Evolutionary conservation across 108 stramenopile species (phyloP), one percentile per base, ranked within the genome.

Genomic region (Fragilaria radians): DNA sequence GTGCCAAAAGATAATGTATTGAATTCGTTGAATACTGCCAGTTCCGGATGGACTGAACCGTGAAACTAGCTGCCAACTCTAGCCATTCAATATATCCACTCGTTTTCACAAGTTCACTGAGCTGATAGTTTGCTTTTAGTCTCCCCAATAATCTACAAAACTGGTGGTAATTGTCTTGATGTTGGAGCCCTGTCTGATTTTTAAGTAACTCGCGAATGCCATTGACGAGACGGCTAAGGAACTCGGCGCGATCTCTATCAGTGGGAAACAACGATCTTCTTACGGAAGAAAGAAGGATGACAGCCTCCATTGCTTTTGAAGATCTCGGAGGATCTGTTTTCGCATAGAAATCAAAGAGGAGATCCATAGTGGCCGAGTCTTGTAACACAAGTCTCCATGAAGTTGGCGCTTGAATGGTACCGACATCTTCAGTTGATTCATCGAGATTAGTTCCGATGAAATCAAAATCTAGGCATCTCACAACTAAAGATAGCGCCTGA

Each of bases 371-470:
- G 47, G 80, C 84, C 0, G 91, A 72, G 66, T 96, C 93, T 52
- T 89, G 83, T 9, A 98, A 54, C 9, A 95, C 73, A 9, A 75
- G 59, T 65, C 95, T 66, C 98, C 98, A 98, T 9, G 91, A 82
- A 19, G 87, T 84, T 3, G 98, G 98, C 23, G 92, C 96, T 73
- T 97, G 97, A 60, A 98, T 95, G 7, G 96, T 96, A 18, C 96
- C 96, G 21, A 97, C 94, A 59, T 98, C 96, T 70, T 98, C 98
- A 18, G 94, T 81, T 28, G 92, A 91, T 80, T 99, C 96, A 63
- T 97, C 95, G 28, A 96, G 95, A 69, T 96, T 97, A 28, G 98
- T 99, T 23, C 98, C 98, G 64, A 97, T 97, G 72, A 99, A 98
- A 65, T 98, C 98, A 68, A 96, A 98, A 31, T 79, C 84, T 48